phyloP scores from a whole-genome alignment of 306 rosid species.

The Prunus salicina region DNA sequence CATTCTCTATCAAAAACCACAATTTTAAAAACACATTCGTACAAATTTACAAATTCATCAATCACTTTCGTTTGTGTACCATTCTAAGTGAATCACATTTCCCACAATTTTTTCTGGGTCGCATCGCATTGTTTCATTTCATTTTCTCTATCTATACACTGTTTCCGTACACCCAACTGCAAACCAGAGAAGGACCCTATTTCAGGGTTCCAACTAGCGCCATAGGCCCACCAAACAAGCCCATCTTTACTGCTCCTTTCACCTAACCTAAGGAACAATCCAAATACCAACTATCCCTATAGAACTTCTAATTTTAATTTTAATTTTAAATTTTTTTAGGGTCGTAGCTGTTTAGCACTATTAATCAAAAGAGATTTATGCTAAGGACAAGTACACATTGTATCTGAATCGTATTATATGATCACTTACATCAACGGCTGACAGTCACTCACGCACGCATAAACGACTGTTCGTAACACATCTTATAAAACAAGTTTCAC shows the following conservation, averaged over 20 bases:
- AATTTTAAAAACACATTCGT: background rate
- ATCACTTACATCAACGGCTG: no score
- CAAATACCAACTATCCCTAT: background rate
- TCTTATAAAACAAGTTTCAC: no score
- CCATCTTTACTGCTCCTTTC: background rate
- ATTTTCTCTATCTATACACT: slow-evolving; percentile 11
- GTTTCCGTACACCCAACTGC: slow-evolving; percentile 7
- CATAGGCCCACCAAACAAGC: background rate
- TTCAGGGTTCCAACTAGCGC: background rate
- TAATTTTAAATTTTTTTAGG: no score
- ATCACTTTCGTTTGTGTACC: background rate
- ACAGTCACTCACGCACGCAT: no score
- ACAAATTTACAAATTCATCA: background rate
- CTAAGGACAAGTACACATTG: no score
- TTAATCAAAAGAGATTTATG: no score
- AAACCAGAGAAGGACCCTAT: slow-evolving; percentile 14
- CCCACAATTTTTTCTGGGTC: slow-evolving; percentile 10
- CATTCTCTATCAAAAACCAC: background rate
- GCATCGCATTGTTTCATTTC: slow-evolving; percentile 7
- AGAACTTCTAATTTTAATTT: background rate
- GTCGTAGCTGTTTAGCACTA: no score
- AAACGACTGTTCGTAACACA: no score
- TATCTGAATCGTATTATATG: no score
- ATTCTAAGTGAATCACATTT: slow-evolving; percentile 2
- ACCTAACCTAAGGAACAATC: background rate